Evolutionary conservation across 768 basidiomycete species (phyloP).

Genomic region (Lactarius akahatsu): DNA sequence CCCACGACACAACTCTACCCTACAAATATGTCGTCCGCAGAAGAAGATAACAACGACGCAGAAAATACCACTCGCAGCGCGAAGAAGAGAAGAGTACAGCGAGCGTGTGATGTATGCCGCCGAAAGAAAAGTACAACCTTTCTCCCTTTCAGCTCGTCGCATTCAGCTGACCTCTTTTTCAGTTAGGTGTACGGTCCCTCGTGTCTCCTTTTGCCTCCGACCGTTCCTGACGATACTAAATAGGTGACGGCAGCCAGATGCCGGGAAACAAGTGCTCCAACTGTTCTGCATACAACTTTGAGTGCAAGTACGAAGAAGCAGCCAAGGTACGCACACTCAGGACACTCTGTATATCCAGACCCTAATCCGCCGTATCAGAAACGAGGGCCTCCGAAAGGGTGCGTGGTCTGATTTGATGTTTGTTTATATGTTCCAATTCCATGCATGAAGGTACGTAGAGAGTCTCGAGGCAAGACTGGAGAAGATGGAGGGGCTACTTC

Average conservation of each 20-base stretch:
- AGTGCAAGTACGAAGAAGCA: conserved; percentile 69
- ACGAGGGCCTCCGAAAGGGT: conserved; percentile 66
- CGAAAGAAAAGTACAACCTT: conserved; percentile 71
- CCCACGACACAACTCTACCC: not conserved
- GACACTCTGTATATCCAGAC: not conserved
- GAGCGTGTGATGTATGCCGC: conserved; percentile 81
- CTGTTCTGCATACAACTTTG: conserved; percentile 54
- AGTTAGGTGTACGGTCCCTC: conserved; percentile 61
- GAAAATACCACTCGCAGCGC: conserved; percentile 41
- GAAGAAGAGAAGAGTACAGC: conserved; percentile 72
- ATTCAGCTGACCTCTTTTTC: conserved; percentile 20
- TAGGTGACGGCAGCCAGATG: conserved; percentile 72
- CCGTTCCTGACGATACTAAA: not conserved
- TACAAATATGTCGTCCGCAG: conserved; percentile 57
- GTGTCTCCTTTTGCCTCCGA: not conserved
- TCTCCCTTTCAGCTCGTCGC: conserved; percentile 20
- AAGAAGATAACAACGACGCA: conserved; percentile 57
- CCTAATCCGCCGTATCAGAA: conserved; percentile 34
- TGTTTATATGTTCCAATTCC: not conserved
- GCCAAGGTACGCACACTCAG: conserved; percentile 50
- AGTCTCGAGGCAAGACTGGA: conserved; percentile 45
- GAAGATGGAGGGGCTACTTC: conserved; percentile 43
- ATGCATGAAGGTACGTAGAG: conserved; percentile 37
- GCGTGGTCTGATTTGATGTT: conserved; percentile 24
- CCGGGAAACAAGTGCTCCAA: conserved; percentile 62